These are phyloP conservation scores for Carex pumila DNA, from an alignment of 176 grass and related monocot species.

Conservation along the genomic window DNA sequence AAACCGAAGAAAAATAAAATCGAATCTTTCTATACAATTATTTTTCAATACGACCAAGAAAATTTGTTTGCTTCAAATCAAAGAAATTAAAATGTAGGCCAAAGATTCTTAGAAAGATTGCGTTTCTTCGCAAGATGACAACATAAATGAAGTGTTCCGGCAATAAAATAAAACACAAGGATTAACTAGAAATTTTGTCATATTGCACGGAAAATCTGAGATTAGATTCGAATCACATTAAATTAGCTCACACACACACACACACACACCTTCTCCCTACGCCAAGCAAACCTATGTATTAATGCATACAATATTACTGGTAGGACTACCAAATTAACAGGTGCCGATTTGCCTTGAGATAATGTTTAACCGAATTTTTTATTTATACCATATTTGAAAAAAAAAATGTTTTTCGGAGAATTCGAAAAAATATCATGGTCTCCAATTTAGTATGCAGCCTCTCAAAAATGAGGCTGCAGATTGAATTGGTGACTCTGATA, in stretches of 20 bases:
- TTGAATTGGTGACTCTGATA: too few species aligned
- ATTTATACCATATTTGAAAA: too few species aligned
- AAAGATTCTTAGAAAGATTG: slow-evolving; percentile 5
- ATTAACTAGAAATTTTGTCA: not conserved
- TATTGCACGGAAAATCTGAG: slow-evolving; percentile 16
- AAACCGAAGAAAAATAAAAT: not conserved
- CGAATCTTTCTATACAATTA: not conserved
- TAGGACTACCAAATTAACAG: not conserved
- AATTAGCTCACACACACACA: not conserved
- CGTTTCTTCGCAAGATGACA: not conserved
- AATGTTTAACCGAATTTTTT: too few species aligned
- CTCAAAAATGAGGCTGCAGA: too few species aligned
- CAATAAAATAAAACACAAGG: too few species aligned
- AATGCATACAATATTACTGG: not conserved
- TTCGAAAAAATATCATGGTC: too few species aligned
- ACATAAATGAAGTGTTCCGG: not conserved
- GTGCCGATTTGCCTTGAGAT: not conserved
- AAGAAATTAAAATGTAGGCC: not conserved
- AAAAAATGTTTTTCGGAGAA: too few species aligned
- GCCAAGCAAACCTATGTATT: not conserved
- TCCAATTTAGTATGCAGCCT: too few species aligned
- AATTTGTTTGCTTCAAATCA: not conserved
- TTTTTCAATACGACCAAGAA: not conserved
- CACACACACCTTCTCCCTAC: not conserved
- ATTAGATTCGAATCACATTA: slow-evolving; percentile 1